Evolutionary conservation across 2,329 filamentous ascomycete genomes (phyloP), one percentile per base, ranked within the genome.

Genomic region (Magnaporthiopsis incrustans): DNA sequence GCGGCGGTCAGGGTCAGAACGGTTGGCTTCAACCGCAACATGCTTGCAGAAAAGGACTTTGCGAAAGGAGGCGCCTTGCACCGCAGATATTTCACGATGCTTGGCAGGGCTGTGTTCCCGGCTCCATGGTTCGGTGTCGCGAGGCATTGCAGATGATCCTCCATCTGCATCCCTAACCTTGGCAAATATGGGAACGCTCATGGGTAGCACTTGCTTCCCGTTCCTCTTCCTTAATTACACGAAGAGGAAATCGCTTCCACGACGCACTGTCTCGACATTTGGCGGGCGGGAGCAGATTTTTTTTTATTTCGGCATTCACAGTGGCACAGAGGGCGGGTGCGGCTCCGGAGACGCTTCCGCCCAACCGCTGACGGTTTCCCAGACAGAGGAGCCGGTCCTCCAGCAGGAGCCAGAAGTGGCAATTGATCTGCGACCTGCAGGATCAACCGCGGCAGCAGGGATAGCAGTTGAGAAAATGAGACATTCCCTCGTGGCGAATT

Each of bases 11-110:
- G 64, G 35, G 71, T 72, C 61, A 81, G 73, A 4, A 72, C 70
- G 1, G 78, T 79, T 25, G 76, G 75, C 32, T 68, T 66, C 63
- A 78, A 72, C 62, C 78, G 77, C 32, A 81, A 67, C 79, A 81
- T 81, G 12, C n/a, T 57, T 18, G 57, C 38, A 25, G 26, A 35
- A n/a, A 30, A 22, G 4, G 27, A 1, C 2, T 26, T 22, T 30
- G 26, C 57, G n/a, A n/a, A 30, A 18, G 27, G 27, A 59, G 26
- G 15, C 57, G 57, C 18, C 57, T 59, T 30, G 32, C 18, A 22
- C 26, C 15, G 33, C 26, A 14, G 14, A 15, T 3, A 7, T 59
- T 32, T n/a, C 12, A 53, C 44, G 6, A 4, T 53, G 44, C 22
- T n/a, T n/a, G 44, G 44, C 22, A 15, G 44, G 8, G 22, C 44